Evolutionary conservation across 2,329 filamentous ascomycete genomes (phyloP), one percentile per base, ranked within the genome.

Genomic region (Nemania sp.): DNA sequence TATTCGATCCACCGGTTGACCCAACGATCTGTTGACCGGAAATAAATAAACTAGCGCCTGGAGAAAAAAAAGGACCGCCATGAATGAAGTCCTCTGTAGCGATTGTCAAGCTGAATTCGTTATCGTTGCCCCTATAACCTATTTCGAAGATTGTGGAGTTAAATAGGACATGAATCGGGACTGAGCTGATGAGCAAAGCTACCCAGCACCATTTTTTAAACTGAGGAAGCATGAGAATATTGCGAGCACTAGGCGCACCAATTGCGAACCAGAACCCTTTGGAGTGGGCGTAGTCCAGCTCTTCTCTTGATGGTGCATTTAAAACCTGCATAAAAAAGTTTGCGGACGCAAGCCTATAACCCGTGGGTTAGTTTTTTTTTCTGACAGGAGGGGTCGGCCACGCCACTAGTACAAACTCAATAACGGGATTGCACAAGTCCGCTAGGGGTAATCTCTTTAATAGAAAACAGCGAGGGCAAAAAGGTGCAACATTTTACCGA

Each of bases 241-340:
- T 81, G 1, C 77, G 70, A 2, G 75, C 25, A 35, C 77, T 80
- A 6, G 76, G 70, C 2, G 80, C 67, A 0, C 82, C 80, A 46
- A 82, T 77, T 35, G 80, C 76, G 1, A 83, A 67, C 75, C 76
- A 79, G 15, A 65, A 70, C 1, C 73, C 69, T 48, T 67, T 63
- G 0, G 63, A 51, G 69, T 86, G 83, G 0, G 80, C 81, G 13
- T 63, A 64, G 49, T 85, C 78, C 11, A 85, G 68, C 42, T 85
- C 80, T 9, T 67, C 59, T 21, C 83, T 71, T 0, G 79, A 83
- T 0, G 83, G 83, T 0, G 81, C 76, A 12, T 72, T 77, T 12
- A 86, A 69, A 18, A 78, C 74, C 60, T 85, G 83, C 79, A 83
- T 32, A 32, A 54, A 59, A 42, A 54, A 48, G 25, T 45, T 54